Base-by-base conservation (phyloP, 2,329 filamentous ascomycete genomes). In the Clonostachys rosea region DNA sequence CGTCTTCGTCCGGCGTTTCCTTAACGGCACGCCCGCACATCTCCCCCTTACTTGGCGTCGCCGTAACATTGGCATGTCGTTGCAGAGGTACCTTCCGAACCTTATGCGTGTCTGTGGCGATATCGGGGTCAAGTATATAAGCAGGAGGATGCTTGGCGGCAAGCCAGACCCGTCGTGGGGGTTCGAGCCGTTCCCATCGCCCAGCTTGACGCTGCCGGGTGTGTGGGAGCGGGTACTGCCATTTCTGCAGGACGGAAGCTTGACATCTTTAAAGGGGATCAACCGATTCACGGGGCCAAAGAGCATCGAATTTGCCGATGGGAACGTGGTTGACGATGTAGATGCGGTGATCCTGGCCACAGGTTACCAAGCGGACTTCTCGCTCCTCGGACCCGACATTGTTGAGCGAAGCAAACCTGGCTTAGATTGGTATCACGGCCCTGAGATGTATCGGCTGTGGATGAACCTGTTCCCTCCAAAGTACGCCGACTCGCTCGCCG, bases 401-500 rank as follows among this genome's bases (percentile, higher is more conserved):
- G 54, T 53, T 53, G 62, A 52, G 10, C 50, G 58, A 1, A 47
- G 59, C 0, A 57, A 69, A 5, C 63, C 66, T 8, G n/a, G 50
- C 42, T 36, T 60, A 47, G 58, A 56, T 46, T 6, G 48, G 34
- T 52, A 58, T 40, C 51, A 59, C 34, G 47, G 60, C 47, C 51
- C 62, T 48, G 17, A 55, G 1, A 57, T 70, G 5, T 63, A 65
- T 8, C 53, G 63, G 1, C 57, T 75, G 2, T 75, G 68, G 46
- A 65, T 66, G 44, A 73, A 73, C 50, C 55, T 74, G 8, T 71
- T 77, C 50, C 70, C 72, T 2, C 60, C 70, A 0, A 56, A 64
- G 20, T 56, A 69, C 20, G 68, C 71, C 5, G 60, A 71, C 10
- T 71, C 68, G 7, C 60, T 76, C 5, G 75, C 70, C 0, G 66